Evolutionary conservation across 129 eudicot genomes (phyloP), one percentile per base, ranked within the genome.

Genomic region (Heracleum sosnowskyi): DNA sequence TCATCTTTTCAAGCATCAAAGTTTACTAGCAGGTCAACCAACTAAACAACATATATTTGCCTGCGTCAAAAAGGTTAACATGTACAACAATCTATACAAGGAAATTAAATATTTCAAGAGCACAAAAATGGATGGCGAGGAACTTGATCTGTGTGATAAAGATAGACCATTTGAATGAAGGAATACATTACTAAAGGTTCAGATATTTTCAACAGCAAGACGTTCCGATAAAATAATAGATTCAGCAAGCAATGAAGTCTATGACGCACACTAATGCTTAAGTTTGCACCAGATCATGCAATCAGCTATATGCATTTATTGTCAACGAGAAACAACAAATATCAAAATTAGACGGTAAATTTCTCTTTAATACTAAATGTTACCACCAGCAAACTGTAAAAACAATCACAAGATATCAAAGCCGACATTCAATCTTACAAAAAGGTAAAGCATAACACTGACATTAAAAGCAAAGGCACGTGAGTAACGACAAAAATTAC

Each of bases 401-500:
- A 42, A 42, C 22, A 24, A 9, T 73, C 2, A 60, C 31, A 60
- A 49, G 28, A 70, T 11, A 55, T 40, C 53, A 72, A 7, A 40
- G 15, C 39, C 47, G 12, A 41, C 53, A 39, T 13, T 73, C 12
- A 73, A 73, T 20, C 53, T n/a, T 28, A 41, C 20, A 73, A 16
- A 73, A 15, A 18, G 11, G 18, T 24, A 73, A 41, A 60, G 55
- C 55, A 40, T 24, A 76, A 73, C 24, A 28, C 3, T 42, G 44
- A 29, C 57, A 20, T 10, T 15, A 51, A 72, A 28, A n/a, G 15
- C 20, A 70, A 55, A 42, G 17, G 5, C 71, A 74, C 34, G 0
- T 3, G 45, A 18, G 22, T 16, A 60, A 40, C 24, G 63, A 35
- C 40, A 72, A 68, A 66, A 35, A 33, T 71, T 75, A 92, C 99